Base-by-base conservation (phyloP, 805 yeast species). In the Barnettozyma pratensis region DNA sequence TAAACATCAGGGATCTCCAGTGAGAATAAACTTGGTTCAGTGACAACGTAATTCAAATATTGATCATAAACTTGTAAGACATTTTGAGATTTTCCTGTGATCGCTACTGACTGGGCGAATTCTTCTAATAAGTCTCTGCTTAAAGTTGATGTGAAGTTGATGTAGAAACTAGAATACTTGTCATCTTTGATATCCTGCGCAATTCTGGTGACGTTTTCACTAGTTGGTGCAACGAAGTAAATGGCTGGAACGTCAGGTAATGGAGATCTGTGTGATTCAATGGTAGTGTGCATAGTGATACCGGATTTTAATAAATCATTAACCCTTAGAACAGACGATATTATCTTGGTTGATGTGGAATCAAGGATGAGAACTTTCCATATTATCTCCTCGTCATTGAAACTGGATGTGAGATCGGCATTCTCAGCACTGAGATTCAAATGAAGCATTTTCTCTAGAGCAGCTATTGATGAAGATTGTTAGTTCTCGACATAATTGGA, bases 361-460 rank as follows among this genome's bases (percentile, higher is more conserved):
- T 94, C 99, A 55, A 94, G 74, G 5, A 94, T 79, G 43, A 94
- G 74, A 7, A 87, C 96, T 62, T 94, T 94, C 99, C 99, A 94
- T 30, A 84, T 74, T 47, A 87, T 74, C 54, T 84, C 89, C 56
- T 83, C 87, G 44, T 73, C 77, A 51, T 76, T 76, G 25, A 76
- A 68, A 7, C 83, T 76, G 37, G 78, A 74, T 7, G 81, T 76
- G 48, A 76, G 66, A 55, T 79, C 83, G 6, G 79, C 66, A 36
- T 64, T 60, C 4, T 76, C 72, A 9, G 78, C 73, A 44, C 79
- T 83, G 49, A 80, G 72, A 69, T 92, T 92, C 62, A 90, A 75
- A 62, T 86, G 84, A 50, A 92, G 81, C 94, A 94, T 86, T 53
- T 83, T 85, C 73, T 87, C 87, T 60, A 92, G 73, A 43, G 77